Conservation (phyloP, 2,329 filamentous ascomycete species). For the Exophiala calicioides region DNA sequence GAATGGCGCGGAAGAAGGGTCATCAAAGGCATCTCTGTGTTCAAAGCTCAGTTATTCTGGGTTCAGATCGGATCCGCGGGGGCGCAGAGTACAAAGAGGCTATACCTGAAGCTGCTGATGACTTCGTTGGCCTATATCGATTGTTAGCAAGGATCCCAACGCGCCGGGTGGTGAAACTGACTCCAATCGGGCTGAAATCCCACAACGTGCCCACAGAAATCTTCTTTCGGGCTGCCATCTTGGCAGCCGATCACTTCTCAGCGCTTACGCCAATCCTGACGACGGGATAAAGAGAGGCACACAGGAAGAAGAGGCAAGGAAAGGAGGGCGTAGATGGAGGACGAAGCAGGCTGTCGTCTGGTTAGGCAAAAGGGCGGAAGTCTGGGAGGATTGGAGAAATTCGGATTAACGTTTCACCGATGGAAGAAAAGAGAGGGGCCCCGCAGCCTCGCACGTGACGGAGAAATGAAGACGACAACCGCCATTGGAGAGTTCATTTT, state of each 20-base stretch:
- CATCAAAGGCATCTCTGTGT: slow-evolving; percentile 20
- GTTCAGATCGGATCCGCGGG: not conserved
- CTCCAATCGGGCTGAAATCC: slow-evolving; percentile 19
- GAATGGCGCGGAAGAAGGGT: slow-evolving; percentile 20
- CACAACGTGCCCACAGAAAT: slow-evolving; percentile 20
- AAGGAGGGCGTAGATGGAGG: not conserved
- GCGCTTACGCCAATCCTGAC: slow-evolving; percentile 2
- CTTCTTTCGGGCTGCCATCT: slow-evolving; percentile 22
- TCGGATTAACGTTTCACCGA: slow-evolving; percentile 16
- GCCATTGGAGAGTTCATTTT: too few species aligned
- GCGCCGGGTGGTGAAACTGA: slow-evolving; percentile 7
- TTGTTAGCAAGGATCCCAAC: slow-evolving; percentile 6
- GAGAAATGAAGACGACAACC: not conserved
- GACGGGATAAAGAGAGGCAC: not conserved
- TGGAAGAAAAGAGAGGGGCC: slow-evolving; percentile 8
- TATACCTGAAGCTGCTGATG: slow-evolving; percentile 20
- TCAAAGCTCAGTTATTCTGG: not conserved
- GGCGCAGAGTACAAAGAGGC: not conserved
- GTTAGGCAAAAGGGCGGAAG: not conserved
- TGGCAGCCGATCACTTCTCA: not conserved
- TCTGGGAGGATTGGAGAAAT: not conserved
- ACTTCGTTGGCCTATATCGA: slow-evolving; percentile 16
- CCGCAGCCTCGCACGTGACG: slow-evolving; percentile 13
- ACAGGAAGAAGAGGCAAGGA: not conserved
- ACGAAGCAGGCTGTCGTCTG: not conserved